Base-by-base conservation (phyloP, 176 grass and related monocot species). In the Eragrostis curvula region DNA sequence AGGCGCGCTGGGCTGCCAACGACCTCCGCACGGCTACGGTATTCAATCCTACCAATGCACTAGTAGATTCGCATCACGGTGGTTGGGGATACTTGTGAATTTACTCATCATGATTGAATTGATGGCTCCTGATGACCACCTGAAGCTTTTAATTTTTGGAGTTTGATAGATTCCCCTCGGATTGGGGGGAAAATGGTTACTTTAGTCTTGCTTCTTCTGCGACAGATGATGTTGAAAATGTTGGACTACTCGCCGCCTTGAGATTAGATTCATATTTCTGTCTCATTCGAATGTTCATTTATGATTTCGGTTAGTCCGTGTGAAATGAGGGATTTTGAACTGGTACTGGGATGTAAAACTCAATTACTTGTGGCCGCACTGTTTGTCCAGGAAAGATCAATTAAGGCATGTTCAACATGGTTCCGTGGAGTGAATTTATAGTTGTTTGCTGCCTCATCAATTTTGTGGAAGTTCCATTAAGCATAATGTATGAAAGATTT, bases 1-100 rank as follows among this genome's bases (percentile, higher is more conserved):
- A 88, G 40, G 86, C 86, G 15, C 70, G 85, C 2, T 78, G 80
- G 86, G 81, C 74, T 13, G 86, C 67, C 25, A 14, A 77, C 47
- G 86, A 73, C 43, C 85, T 91, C 70, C 70, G 81, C 46, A 79
- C 47, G 17, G 76, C 62, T 23, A 64, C 12, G 85, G 89, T 87
- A 91, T 83, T 45, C 9, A 64, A 57, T 68, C 43, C 71, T 47
- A 63, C 21, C 24, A 17, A 39, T 3, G 16, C 24, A 52, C 41
- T 87, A 80, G 44, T 87, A 80, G 44, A 69, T 76, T 70, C 21
- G 5, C 30, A 60, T 52, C 58, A 2, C 39, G 61, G 11, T 84
- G 42, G 44, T 78, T 64, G 79, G 73, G 32, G 36, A 21, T 57
- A 74, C 27, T 66, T 49, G 70, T 42, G 68, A 79, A 83, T 28